These are phyloP conservation scores for Immersiporthe knoxdaviesiana DNA, from an alignment of 2,329 filamentous ascomycete species.

Conservation along the genomic window DNA sequence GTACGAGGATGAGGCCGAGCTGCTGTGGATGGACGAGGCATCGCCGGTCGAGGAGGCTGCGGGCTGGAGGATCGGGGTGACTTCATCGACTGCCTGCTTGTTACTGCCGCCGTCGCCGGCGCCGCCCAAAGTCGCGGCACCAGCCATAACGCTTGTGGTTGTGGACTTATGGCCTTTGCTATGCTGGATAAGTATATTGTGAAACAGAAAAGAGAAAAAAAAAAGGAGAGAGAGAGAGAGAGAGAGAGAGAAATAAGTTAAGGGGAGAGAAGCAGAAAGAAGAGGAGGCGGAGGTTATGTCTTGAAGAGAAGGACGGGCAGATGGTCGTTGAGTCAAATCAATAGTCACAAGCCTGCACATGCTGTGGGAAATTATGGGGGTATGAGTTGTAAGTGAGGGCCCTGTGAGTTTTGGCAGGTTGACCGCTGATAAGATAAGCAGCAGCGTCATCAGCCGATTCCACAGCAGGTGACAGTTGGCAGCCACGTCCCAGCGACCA, in stretches of 20 bases:
- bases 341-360: not conserved
- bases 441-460: not conserved
- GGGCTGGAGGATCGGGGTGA: slow-evolving; percentile 17
- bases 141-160: slow-evolving; percentile 15
- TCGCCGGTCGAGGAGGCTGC: slow-evolving; percentile 20
- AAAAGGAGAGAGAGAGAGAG: not conserved
- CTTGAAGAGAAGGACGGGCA: not conserved
- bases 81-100: slow-evolving; percentile 9
- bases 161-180: no score
- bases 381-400: not conserved
- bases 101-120: not conserved
- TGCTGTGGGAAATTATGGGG: not conserved
- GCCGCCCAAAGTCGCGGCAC: slow-evolving; percentile 13
- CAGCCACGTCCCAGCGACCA: no score
- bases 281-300: not conserved
- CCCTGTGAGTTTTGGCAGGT: not conserved
- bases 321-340: not conserved
- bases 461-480: not conserved
- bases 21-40: slow-evolving; percentile 26
- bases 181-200: no score
- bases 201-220: not conserved
- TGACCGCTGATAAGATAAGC: not conserved
- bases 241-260: not conserved
- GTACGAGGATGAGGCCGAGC: slow-evolving; percentile 26
- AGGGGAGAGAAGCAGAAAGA: not conserved